These are phyloP conservation scores for Candida hungchunana DNA, from an alignment of 805 yeast species.

Conservation along the genomic window DNA sequence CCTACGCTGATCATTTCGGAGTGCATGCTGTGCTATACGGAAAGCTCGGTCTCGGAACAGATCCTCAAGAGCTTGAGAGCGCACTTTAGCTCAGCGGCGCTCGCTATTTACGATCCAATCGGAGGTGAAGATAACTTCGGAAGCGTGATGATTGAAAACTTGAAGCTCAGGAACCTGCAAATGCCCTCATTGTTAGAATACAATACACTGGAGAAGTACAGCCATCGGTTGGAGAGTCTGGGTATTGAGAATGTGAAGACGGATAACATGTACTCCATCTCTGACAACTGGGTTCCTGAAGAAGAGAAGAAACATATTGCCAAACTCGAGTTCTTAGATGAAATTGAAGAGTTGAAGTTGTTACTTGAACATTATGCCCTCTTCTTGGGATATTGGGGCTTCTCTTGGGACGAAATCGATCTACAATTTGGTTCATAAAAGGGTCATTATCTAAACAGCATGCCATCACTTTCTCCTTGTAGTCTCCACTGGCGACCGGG, in stretches of 20 bases:
- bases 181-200: conserved; percentile 35
- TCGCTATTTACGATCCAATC: conserved; percentile 56
- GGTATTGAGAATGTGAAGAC: conserved; percentile 14
- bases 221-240: conserved; percentile 14
- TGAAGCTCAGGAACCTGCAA: conserved; percentile 40
- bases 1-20: conserved; percentile 56
- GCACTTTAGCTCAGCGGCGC: conserved; percentile 20
- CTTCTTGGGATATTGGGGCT: conserved; percentile 26
- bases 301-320: conserved; percentile 40
- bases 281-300: conserved; percentile 29
- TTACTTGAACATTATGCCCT: conserved; percentile 52
- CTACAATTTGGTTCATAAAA: not conserved
- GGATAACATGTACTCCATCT: conserved; percentile 33
- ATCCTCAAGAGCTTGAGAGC: conserved; percentile 34
- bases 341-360: conserved; percentile 51
- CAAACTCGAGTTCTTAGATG: conserved; percentile 51
- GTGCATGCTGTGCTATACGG: conserved; percentile 52
- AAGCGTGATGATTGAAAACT: conserved; percentile 47
- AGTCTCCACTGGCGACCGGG: conserved; percentile 64
- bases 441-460: conserved; percentile 52
- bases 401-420: conserved; percentile 21
- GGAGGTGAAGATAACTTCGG: conserved; percentile 52
- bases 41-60: conserved; percentile 36
- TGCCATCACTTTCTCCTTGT: conserved; percentile 69
- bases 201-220: conserved; percentile 32